Base-by-base conservation (phyloP, 345 rosid genomes). In the Lenwebbia sp. region DNA sequence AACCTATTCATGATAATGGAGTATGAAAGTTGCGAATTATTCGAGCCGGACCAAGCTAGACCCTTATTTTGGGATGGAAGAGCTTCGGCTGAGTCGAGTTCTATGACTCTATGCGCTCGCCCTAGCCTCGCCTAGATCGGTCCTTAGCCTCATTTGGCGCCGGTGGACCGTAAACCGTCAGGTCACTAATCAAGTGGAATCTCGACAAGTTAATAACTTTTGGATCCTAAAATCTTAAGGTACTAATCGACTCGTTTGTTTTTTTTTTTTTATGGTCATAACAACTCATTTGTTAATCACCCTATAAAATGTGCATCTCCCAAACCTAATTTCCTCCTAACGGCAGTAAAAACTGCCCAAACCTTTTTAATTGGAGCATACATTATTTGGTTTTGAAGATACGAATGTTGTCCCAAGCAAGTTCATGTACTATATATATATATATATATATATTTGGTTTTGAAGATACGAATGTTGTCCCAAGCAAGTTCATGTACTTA, bases 161-260 rank as follows among this genome's bases (percentile, higher is more conserved):
- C 0, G 1, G 0, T 30, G 41, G 6, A 30, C 3, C 3, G 0
- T 30, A 22, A 62, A 22, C 3, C 0, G 0, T 15, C 0, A 62
- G 21, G 41, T 65, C 23, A 10, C 4, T 33, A 30, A 7, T 65
- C 6, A 30, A 9, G 23, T 30, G 41, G 1, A 19, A 13, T 70
- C 44, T 23, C 12, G 1, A 33, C 25, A 33, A 1, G 1, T 9
- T 33, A 33, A 30, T 62, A 33, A 70, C 21, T 70, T 65, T 19
- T 70, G 47, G 23, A 70, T 70, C 78, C 6, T 33, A 9, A 70
- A 33, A 62, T 62, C 41, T 30, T 30, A 62, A 14, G 21, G 11
- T 30, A 49, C 51, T 10, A 49, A 49, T 49, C 51, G 12, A 49
- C 51, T 49, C 51, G 51, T 49, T 49, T 49, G 12, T 49, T 10